phyloP scores from a whole-genome alignment of 768 basidiomycete species.

The Pisolithus microcarpus region DNA sequence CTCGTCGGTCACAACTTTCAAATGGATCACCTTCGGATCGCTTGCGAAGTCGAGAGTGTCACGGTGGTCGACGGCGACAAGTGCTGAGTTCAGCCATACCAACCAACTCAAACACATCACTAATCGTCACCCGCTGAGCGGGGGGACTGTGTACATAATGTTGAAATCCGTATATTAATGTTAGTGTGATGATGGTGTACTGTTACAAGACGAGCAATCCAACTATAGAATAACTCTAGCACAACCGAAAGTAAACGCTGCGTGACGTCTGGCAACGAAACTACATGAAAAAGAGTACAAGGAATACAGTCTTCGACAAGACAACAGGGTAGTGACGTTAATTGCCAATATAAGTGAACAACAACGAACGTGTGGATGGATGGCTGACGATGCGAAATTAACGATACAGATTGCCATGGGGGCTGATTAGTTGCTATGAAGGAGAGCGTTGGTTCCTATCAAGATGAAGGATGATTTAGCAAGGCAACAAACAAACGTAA shows the following conservation, averaged over 20 bases:
- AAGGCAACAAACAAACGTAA: conserved; percentile 10
- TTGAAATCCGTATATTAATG: neutral
- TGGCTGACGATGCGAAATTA: neutral
- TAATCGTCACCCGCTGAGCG: too few species aligned
- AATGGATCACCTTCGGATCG: conserved; percentile 1
- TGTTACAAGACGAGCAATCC: neutral
- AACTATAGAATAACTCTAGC: neutral
- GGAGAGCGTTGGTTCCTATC: neutral
- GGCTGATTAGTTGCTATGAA: neutral
- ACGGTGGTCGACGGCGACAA: conserved; percentile 12
- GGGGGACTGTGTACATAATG: neutral
- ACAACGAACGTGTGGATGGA: neutral
- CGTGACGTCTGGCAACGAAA: neutral
- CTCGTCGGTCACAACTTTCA: conserved; percentile 6
- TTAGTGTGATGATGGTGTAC: neutral
- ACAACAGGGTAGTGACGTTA: neutral
- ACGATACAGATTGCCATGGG: neutral
- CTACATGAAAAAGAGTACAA: neutral
- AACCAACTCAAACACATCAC: too few species aligned
- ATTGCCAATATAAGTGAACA: neutral
- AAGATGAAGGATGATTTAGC: conserved; percentile 1
- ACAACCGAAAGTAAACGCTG: neutral
- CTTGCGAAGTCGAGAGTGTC: conserved; percentile 13
- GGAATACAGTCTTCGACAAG: neutral
- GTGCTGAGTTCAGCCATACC: neutral